These are phyloP conservation scores for Trametes pubescens DNA, from an alignment of 1,284 basidiomycete genomes.

Conservation along the genomic window DNA sequence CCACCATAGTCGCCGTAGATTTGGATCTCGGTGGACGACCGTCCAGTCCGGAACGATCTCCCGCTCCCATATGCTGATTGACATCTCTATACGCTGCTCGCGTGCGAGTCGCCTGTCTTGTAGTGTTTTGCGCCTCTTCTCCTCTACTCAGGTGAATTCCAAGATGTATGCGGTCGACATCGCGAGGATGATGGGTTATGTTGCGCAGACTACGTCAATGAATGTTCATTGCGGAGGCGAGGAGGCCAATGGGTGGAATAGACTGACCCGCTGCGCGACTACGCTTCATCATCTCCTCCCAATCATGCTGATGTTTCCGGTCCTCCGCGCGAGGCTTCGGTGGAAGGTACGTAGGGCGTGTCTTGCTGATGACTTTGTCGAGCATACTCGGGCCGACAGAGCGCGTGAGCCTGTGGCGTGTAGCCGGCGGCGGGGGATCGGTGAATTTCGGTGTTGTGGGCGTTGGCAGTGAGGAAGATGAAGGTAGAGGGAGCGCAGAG, in stretches of 20 bases:
- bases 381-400: conserved; percentile 71
- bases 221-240: conserved; percentile 37
- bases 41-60: conserved; percentile 88
- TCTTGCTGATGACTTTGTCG: conserved; percentile 81
- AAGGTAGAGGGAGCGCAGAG: conserved; percentile 37
- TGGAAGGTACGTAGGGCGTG: conserved; percentile 83
- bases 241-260: conserved; percentile 13
- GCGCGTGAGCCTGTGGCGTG: conserved; percentile 54
- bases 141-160: conserved; percentile 54
- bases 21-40: conserved; percentile 69
- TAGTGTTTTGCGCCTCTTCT: conserved; percentile 69
- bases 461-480: conserved; percentile 36
- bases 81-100: conserved; percentile 75
- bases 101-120: conserved; percentile 72
- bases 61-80: conserved; percentile 78
- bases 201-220: conserved; percentile 39
- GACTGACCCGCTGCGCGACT: conserved; percentile 76
- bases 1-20: conserved; percentile 88
- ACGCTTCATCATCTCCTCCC: conserved; percentile 92
- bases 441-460: conserved; percentile 29
- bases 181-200: conserved; percentile 1
- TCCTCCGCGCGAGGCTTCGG: conserved; percentile 88
- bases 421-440: conserved; percentile 27
- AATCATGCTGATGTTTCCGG: conserved; percentile 84
- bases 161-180: neutral